Percentiles rank a stretch among this genome's conserved stretches.
These are phyloP conservation scores for Ilyonectria destructans DNA, from an alignment of 2,329 filamentous ascomycete genomes.

Conservation along the genomic window DNA sequence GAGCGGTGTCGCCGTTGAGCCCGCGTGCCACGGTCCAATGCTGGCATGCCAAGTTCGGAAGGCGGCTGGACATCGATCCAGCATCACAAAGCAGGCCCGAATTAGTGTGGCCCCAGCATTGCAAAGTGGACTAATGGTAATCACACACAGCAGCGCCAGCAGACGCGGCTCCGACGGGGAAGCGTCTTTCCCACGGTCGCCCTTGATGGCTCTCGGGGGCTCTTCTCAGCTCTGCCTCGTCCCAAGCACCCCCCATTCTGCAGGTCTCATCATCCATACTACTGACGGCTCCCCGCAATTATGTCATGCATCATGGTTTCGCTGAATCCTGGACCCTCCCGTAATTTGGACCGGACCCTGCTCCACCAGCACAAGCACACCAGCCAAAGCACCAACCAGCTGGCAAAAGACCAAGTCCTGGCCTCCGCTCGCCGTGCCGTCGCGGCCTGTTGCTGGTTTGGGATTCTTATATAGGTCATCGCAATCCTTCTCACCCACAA, in stretches of 20 bases:
- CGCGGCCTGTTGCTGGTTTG: slow-evolving; percentile 35
- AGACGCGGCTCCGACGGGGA: slow-evolving; percentile 36
- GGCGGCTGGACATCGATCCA: slow-evolving; percentile 38
- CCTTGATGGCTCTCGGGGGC: slow-evolving; percentile 40
- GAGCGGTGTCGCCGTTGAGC: slow-evolving; percentile 39
- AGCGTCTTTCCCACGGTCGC: slow-evolving; percentile 38
- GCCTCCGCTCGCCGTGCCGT: slow-evolving; percentile 38
- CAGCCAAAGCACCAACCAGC: slow-evolving; percentile 40
- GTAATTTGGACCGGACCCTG: slow-evolving; percentile 53
- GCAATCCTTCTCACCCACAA: slow-evolving; percentile 45
- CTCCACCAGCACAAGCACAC: slow-evolving; percentile 49
- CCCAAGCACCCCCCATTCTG: slow-evolving; percentile 19
- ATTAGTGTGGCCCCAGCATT: slow-evolving; percentile 48
- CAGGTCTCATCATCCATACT: slow-evolving; percentile 42
- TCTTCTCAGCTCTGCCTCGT: slow-evolving; percentile 39
- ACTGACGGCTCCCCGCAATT: slow-evolving; percentile 58
- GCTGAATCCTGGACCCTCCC: slow-evolving; percentile 56
- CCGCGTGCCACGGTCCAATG: slow-evolving; percentile 27
- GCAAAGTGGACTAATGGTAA: slow-evolving; percentile 38
- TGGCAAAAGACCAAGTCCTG: slow-evolving; percentile 36
- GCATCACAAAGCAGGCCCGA: slow-evolving; percentile 45
- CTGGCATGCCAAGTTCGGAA: slow-evolving; percentile 39
- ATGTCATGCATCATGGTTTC: slow-evolving; percentile 63
- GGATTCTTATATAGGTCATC: slow-evolving; percentile 49
- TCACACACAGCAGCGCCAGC: slow-evolving; percentile 27